Evolutionary conservation across 2,329 filamentous ascomycete genomes (phyloP), one percentile per base, ranked within the genome.

Genomic region (Aspergillus spinulosporus): DNA sequence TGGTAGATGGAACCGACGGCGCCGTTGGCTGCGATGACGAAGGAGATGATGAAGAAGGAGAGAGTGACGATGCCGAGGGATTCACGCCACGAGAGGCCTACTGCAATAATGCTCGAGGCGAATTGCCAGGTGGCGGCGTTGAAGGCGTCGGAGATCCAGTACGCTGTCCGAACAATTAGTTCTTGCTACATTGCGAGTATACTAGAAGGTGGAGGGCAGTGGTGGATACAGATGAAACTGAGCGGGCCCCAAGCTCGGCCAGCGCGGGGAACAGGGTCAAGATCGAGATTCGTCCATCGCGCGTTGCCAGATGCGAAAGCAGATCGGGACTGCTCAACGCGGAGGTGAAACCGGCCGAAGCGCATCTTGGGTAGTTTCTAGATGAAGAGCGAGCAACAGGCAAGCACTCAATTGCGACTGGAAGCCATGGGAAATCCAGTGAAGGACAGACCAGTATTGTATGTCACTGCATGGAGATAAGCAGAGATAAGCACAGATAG

Each of bases 11-110:
- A 72, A 31, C 75, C 77, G 45, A 85, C 78, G 9, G 83, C 81
- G 15, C 85, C 83, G 61, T 84, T 86, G 8, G 81, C 74, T 11
- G 82, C 80, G 43, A 87, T 86, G 14, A 87, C 82, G 42, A 84
- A 76, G 34, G 78, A 80, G 40, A 83, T 78, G 55, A 82, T 79
- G 63, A 82, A 78, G 69, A 80, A 81, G 12, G 73, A 75, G 14
- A 80, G 67, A 12, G 79, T 78, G 29, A 81, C 76, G 55, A 83
- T 84, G 40, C 72, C 76, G 4, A 70, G 46, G 1, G 66, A 67
- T 48, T 86, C 83, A 47, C 76, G 74, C 75, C 81, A 85, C 52
- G 75, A 80, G 15, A 85, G 72, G 2, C 83, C 82, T 21, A 81
- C 74, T 8, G 77, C 73, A 9, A 81, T 69, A 56, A 82, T 78